phyloP scores from a whole-genome alignment of 192 early-diverging fungal species.

The Oehlia diaphana region DNA sequence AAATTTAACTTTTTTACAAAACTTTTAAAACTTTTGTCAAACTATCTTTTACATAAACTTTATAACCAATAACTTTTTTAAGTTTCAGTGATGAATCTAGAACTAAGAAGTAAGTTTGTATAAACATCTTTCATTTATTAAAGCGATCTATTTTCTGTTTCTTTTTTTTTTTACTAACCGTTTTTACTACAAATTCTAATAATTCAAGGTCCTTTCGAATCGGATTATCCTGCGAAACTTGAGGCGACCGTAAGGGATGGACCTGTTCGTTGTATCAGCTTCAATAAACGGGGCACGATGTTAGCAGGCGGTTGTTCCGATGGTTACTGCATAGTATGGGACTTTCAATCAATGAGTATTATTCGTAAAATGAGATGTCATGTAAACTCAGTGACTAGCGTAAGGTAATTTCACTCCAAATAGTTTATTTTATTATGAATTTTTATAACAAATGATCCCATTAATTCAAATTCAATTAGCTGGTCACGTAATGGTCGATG shows the following conservation, averaged over 20 bases:
- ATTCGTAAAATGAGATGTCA: slow-evolving; percentile 71
- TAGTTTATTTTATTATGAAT: neutral
- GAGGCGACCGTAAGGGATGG: slow-evolving; percentile 75
- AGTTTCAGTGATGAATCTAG: slow-evolving; percentile 10
- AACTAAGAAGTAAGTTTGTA: slow-evolving; percentile 6
- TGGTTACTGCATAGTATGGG: slow-evolving; percentile 82
- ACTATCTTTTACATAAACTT: neutral
- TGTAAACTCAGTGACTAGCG: slow-evolving; percentile 69
- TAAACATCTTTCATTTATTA: neutral
- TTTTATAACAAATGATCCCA: neutral
- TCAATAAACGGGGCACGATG: slow-evolving; percentile 79
- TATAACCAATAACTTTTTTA: neutral
- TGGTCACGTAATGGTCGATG: slow-evolving; percentile 82
- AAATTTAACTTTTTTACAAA: neutral
- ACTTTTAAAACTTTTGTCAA: neutral
- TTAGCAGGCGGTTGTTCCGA: slow-evolving; percentile 80
- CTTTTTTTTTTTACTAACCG: neutral
- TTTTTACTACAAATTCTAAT: no score
- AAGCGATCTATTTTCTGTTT: neutral
- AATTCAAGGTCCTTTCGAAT: slow-evolving; percentile 71
- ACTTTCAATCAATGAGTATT: slow-evolving; percentile 84
- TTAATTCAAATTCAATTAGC: slow-evolving; percentile 40
- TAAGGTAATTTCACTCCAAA: slow-evolving; percentile 57
- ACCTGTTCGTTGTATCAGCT: slow-evolving; percentile 65
- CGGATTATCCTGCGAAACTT: slow-evolving; percentile 78